phyloP scores from a whole-genome alignment of 805 yeast genomes.

The Yamadazyma insecticola region DNA sequence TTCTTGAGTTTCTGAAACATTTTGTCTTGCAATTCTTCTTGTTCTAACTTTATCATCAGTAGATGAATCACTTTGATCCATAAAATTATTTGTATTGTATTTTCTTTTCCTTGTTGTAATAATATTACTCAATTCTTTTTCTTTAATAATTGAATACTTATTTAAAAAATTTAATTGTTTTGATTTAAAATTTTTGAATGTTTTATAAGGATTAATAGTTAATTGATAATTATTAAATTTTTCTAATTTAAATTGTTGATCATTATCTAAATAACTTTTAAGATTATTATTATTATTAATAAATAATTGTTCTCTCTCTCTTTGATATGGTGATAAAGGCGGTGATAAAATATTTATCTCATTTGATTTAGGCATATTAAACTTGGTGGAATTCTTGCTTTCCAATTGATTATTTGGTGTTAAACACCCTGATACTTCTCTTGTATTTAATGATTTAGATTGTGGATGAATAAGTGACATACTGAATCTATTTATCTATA shows the following conservation, averaged over 20 bases:
- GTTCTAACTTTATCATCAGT: conserved; percentile 49
- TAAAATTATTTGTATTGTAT: conserved; percentile 11
- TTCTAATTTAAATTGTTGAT: conserved; percentile 45
- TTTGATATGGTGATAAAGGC: conserved; percentile 41
- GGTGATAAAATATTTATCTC: conserved; percentile 37
- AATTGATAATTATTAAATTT: conserved; percentile 42
- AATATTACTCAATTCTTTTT: conserved; percentile 12
- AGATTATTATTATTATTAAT: conserved; percentile 3
- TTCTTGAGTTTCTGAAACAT: conserved; percentile 1
- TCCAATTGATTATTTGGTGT: conserved; percentile 21
- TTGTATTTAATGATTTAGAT: conserved; percentile 21
- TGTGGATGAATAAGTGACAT: conserved; percentile 33
- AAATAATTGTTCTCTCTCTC: conserved; percentile 4
- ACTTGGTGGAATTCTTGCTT: too few relatives aligned
- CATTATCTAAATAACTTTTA: conserved; percentile 15
- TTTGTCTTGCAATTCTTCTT: conserved; percentile 40
- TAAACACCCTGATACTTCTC: conserved; percentile 25
- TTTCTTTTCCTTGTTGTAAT: conserved; percentile 17
- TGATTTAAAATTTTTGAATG: conserved; percentile 41
- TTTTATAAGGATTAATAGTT: conserved; percentile 49
- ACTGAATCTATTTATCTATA: too few relatives aligned
- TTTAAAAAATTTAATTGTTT: conserved; percentile 49
- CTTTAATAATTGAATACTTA: conserved; percentile 39
- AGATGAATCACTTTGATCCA: conserved; percentile 8
- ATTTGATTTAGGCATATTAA: conserved; percentile 7